Percentiles rank a stretch among this genome's conserved stretches.
These are phyloP conservation scores for Ceratobasidium sp. DNA, from an alignment of 1,284 basidiomycete species.

Conservation along the genomic window DNA sequence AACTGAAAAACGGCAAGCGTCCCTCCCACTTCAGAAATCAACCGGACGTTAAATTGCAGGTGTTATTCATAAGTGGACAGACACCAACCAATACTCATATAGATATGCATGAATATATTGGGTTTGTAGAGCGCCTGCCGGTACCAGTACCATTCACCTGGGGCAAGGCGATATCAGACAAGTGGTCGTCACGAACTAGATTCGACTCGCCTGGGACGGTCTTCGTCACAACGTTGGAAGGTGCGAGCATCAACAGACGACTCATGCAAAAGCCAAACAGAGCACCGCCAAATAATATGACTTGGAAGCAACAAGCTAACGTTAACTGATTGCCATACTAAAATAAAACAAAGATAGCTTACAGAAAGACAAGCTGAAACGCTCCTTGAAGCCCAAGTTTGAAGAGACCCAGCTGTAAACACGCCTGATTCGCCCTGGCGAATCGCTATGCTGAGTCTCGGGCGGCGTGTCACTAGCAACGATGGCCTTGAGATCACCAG, in stretches of 20 bases:
- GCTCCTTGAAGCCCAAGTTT: constrained; percentile 42
- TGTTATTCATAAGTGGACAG: not conserved
- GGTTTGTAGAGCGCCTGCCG: constrained; percentile 39
- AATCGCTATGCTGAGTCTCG: constrained; percentile 2
- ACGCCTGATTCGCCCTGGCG: constrained; percentile 8
- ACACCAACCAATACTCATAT: constrained; percentile 38
- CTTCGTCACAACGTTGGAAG: constrained; percentile 35
- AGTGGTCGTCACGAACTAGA: not conserved
- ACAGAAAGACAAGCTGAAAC: constrained; percentile 40
- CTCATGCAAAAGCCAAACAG: constrained; percentile 41
- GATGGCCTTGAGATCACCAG: not conserved
- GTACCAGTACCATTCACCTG: constrained; percentile 43
- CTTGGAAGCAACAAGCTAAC: no score
- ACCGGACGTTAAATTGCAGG: not conserved
- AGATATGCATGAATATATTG: constrained; percentile 41
- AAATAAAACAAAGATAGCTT: not conserved
- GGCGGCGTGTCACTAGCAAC: constrained; percentile 4
- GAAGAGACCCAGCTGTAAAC: constrained; percentile 9
- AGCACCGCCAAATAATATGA: constrained; percentile 42
- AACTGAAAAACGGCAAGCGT: constrained; percentile 40
- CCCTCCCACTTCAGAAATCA: constrained; percentile 29
- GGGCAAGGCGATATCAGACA: not conserved
- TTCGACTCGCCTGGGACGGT: constrained; percentile 39
- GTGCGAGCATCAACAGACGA: constrained; percentile 40
- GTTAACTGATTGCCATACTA: no score